Evolutionary conservation across 2,329 filamentous ascomycete species (phyloP), one percentile per base, ranked within the genome.

Genomic region (Xylaria sp.): DNA sequence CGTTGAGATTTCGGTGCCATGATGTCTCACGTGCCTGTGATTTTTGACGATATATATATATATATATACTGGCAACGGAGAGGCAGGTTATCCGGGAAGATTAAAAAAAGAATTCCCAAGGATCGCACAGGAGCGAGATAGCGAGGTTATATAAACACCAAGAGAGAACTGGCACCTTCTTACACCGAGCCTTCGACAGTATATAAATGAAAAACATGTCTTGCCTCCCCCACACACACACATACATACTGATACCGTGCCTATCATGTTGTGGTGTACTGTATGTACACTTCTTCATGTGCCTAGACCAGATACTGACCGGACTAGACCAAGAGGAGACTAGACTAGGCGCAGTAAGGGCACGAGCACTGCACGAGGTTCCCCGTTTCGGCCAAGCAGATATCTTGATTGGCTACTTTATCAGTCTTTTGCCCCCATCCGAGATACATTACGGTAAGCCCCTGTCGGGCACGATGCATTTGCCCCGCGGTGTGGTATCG

Each of bases 1-100:
- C 79, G 74, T 25, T 72, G 53, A 4, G 47, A 5, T 61, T 69
- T 76, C 18, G 71, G 62, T 12, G 71, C 63, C 73, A 75, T 75
- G 63, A 63, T 63, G 60, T 54, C n/a, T 57, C 16, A 9, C 12
- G 63, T 60, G 58, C 50, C 67, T 23, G 18, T 5, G 29, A 16
- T 50, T 29, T 23, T n/a, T n/a, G 21, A 29, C 21, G 23, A 21
- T 50, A 57, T 44, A 27, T 51, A 10, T 23, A 25, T 40, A 21
- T 50, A 57, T 44, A 27, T 51, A 10, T 23, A 25, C 40, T 37
- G 21, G 51, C 54, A 42, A 27, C 21, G 16, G 13, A 44, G 27
- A 42, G 60, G 63, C 50, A 51, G 42, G 42, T 63, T 59, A 8
- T 40, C 57, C 57, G 40, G 44, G 27, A 40, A 50, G 27, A 32